Evolutionary conservation across 306 rosid genomes (phyloP).

Genomic region (Citrullus colocynthis): DNA sequence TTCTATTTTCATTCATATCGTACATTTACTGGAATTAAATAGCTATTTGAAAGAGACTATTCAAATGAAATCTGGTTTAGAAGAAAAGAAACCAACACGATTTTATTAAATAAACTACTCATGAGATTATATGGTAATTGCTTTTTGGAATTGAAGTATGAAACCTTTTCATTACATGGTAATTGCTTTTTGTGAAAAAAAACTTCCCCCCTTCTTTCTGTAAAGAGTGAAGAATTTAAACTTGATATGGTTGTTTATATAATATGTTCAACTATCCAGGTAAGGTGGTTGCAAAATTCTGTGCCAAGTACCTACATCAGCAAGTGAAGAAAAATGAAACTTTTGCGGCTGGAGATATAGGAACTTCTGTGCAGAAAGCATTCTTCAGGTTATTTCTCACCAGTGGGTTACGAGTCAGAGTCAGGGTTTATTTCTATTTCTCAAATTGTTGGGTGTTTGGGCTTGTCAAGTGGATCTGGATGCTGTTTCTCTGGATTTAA

Average conservation of each 20-base stretch:
- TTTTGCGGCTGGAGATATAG: slow-evolving; percentile 60
- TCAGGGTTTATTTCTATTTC: slow-evolving; percentile 14
- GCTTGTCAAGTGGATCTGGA: slow-evolving; percentile 2
- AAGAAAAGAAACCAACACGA: not conserved
- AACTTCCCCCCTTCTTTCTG: not conserved
- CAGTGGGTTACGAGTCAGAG: slow-evolving; percentile 9
- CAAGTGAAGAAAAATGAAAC: slow-evolving; percentile 72
- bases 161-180: not conserved
- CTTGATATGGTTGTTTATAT: slow-evolving; percentile 15
- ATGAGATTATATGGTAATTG: not conserved
- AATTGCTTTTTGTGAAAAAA: not conserved
- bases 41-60: not conserved
- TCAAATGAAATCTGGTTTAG: not conserved
- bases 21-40: not conserved
- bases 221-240: not conserved
- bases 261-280: slow-evolving; percentile 40
- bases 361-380: slow-evolving; percentile 66
- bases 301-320: slow-evolving; percentile 87
- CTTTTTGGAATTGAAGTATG: not conserved
- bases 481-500: not conserved
- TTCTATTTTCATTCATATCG: not conserved
- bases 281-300: slow-evolving; percentile 94
- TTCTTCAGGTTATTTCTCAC: slow-evolving; percentile 59
- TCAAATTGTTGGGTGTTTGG: slow-evolving; percentile 3
- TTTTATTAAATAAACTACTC: not conserved